Evolutionary conservation across 805 yeast species (phyloP).

Genomic region (Jamesozyma hellenica): DNA sequence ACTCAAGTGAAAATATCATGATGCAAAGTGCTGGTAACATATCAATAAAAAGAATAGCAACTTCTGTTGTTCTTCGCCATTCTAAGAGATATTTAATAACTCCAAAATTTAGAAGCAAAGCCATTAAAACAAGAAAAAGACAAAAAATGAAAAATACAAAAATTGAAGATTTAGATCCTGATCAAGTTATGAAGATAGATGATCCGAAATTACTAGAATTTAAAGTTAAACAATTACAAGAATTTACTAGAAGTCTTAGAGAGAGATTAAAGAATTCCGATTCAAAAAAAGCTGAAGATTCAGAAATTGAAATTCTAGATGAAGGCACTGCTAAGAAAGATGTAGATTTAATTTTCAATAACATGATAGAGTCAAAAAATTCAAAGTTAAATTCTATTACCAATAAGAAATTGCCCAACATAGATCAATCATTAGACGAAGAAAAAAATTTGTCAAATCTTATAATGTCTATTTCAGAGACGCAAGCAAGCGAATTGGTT

Average conservation of each 20-base stretch:
- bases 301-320: constrained; percentile 1
- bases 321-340: not conserved
- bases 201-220: constrained; percentile 16
- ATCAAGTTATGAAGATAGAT: constrained; percentile 3
- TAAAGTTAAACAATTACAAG: constrained; percentile 23
- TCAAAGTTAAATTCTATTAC: no score
- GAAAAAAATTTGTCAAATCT: constrained; percentile 11
- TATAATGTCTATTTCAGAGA: constrained; percentile 9
- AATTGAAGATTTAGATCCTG: constrained; percentile 8
- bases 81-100: constrained; percentile 2
- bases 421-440: not conserved
- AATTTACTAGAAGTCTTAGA: constrained; percentile 19
- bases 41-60: not conserved
- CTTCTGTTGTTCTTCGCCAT: not conserved
- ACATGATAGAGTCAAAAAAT: not conserved
- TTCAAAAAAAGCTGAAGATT: not conserved
- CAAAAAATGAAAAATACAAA: constrained; percentile 8
- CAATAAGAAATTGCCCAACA: not conserved
- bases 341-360: constrained; percentile 2
- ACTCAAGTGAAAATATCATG: not conserved
- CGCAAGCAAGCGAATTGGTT: constrained; percentile 11
- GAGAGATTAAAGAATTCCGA: constrained; percentile 5
- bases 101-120: constrained; percentile 6
- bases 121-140: constrained; percentile 5
- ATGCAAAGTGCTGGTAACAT: not conserved